phyloP scores from a whole-genome alignment of 2,329 filamentous ascomycete genomes.

The Apiospora koreana region DNA sequence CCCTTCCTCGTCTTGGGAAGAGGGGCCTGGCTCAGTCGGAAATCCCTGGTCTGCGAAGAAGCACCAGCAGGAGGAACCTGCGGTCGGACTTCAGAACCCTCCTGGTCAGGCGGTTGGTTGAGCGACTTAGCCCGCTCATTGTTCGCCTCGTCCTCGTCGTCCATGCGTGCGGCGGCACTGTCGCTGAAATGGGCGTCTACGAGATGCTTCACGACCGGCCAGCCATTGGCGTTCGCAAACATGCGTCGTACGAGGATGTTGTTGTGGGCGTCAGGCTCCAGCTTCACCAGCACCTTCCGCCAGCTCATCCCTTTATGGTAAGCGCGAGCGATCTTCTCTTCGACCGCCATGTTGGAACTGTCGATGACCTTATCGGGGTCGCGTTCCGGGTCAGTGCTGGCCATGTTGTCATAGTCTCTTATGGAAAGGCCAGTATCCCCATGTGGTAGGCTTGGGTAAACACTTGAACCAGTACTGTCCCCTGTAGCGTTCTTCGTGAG shows the following conservation, averaged over 20 bases:
- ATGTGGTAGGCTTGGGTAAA: slow-evolving; percentile 36
- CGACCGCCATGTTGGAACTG: slow-evolving; percentile 77
- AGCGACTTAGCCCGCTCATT: slow-evolving; percentile 68
- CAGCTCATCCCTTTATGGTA: slow-evolving; percentile 92
- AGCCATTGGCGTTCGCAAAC: slow-evolving; percentile 97
- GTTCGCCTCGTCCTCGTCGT: slow-evolving; percentile 68
- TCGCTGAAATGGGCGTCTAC: slow-evolving; percentile 94
- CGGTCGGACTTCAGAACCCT: slow-evolving; percentile 64
- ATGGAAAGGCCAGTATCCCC: slow-evolving; percentile 45
- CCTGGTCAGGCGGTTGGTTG: slow-evolving; percentile 54
- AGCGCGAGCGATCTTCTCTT: slow-evolving; percentile 95
- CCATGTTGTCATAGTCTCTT: slow-evolving; percentile 55
- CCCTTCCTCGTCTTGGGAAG: neutral
- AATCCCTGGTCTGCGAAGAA: neutral
- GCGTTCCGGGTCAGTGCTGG: slow-evolving; percentile 48
- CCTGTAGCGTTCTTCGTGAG: slow-evolving; percentile 19
- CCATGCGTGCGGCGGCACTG: slow-evolving; percentile 62
- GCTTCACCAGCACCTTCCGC: slow-evolving; percentile 93
- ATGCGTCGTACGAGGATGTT: slow-evolving; percentile 96
- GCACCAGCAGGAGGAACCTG: neutral
- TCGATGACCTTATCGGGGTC: slow-evolving; percentile 52
- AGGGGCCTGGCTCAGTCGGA: slow-evolving; percentile 1
- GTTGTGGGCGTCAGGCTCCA: slow-evolving; percentile 97
- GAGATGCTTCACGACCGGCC: slow-evolving; percentile 94
- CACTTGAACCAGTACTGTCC: slow-evolving; percentile 30